Evolutionary conservation across 2,329 filamentous ascomycete species (phyloP).

Genomic region (Chrysoporthe austroafricana): DNA sequence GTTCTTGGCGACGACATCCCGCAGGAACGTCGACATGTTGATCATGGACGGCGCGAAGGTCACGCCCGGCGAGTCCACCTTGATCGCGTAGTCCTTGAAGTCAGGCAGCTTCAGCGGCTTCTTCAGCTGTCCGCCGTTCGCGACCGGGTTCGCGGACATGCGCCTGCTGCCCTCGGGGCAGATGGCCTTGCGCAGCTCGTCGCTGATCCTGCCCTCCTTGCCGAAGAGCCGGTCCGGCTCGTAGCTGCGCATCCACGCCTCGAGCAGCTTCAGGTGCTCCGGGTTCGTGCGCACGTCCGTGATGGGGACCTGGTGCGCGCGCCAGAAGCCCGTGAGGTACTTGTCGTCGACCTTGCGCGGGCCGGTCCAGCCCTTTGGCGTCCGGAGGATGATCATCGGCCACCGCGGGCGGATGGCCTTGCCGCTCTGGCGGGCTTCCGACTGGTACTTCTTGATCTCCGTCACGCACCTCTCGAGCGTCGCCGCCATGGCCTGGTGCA

Average conservation of each 20-base stretch:
- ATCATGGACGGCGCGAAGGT: slow-evolving; percentile 66
- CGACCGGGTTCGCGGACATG: slow-evolving; percentile 78
- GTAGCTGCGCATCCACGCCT: slow-evolving; percentile 79
- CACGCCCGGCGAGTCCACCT: slow-evolving; percentile 63
- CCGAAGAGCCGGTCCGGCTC: slow-evolving; percentile 74
- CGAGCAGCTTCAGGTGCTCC: slow-evolving; percentile 68
- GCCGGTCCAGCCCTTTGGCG: slow-evolving; percentile 80
- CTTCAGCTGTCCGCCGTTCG: slow-evolving; percentile 70
- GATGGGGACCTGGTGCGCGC: slow-evolving; percentile 77
- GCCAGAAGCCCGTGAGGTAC: slow-evolving; percentile 77
- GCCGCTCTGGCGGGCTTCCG: slow-evolving; percentile 70
- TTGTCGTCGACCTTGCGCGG: slow-evolving; percentile 73
- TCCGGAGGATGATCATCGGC: slow-evolving; percentile 80
- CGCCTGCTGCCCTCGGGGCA: slow-evolving; percentile 67
- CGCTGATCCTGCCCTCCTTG: slow-evolving; percentile 63
- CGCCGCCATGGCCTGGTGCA: slow-evolving; percentile 82
- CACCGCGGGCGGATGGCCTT: slow-evolving; percentile 72
- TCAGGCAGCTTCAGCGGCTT: slow-evolving; percentile 71
- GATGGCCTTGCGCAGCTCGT: slow-evolving; percentile 62
- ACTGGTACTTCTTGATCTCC: slow-evolving; percentile 71
- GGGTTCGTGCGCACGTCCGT: slow-evolving; percentile 69
- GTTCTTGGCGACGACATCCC: slow-evolving; percentile 69
- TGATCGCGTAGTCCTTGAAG: slow-evolving; percentile 69
- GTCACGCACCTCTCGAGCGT: slow-evolving; percentile 73
- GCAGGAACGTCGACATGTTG: slow-evolving; percentile 69